A percentile compares a stretch with the other conserved stretches of the same genome.
These are phyloP conservation scores for Bruguiera gymnorhiza DNA, from an alignment of 345 rosid species.

Conservation along the genomic window DNA sequence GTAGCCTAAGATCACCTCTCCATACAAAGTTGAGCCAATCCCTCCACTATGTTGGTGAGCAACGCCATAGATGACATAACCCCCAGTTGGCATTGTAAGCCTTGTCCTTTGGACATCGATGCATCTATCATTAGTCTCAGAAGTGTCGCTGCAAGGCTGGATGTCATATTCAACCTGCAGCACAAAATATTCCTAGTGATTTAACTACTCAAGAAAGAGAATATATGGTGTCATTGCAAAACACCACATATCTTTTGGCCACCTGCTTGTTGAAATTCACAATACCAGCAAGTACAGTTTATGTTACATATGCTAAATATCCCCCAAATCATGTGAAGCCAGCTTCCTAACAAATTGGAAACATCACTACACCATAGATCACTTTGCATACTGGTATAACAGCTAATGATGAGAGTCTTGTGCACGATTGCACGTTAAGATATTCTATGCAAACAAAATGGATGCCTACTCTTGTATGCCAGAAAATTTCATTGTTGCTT, in stretches of 20 bases:
- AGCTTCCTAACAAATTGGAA: too few species aligned
- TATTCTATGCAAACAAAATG: too few species aligned
- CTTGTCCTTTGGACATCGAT: constrained; percentile 46
- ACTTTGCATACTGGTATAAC: neutral
- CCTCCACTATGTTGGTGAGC: constrained; percentile 85
- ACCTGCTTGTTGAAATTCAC: neutral
- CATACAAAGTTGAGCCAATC: constrained; percentile 56
- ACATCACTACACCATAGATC: too few species aligned
- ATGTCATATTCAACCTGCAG: constrained; percentile 66
- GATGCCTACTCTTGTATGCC: too few species aligned
- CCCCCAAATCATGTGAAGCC: too few species aligned
- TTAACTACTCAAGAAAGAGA: neutral
- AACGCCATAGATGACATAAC: constrained; percentile 75
- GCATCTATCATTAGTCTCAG: constrained; percentile 26
- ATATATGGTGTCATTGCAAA: too few species aligned
- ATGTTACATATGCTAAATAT: neutral
- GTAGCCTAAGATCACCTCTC: constrained; percentile 45
- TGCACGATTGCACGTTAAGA: neutral
- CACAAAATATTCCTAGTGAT: neutral
- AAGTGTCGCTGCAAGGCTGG: constrained; percentile 40
- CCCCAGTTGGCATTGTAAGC: constrained; percentile 58
- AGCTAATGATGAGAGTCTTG: neutral
- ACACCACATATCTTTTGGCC: neutral
- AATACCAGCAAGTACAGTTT: neutral
- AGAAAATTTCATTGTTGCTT: too few species aligned